A percentile compares a stretch with the other conserved stretches of the same genome.
phyloP scores from a whole-genome alignment of 2,329 filamentous ascomycete genomes.

The Pseudogymnoascus pannorum region DNA sequence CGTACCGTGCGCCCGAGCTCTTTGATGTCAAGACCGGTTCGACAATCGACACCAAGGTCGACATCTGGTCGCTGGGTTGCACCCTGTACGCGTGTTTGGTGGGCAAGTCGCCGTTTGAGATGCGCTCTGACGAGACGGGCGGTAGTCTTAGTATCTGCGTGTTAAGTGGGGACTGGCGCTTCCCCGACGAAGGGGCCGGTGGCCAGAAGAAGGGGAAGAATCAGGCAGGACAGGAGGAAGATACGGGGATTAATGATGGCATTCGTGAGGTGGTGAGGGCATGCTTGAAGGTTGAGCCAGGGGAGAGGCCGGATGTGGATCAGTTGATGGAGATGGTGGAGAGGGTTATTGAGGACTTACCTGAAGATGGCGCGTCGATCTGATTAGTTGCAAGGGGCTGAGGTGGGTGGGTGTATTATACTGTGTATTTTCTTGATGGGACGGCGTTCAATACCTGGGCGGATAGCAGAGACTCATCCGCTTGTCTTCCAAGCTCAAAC shows the following conservation, averaged over 20 bases:
- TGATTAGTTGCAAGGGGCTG: neutral
- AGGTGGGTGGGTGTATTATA: neutral
- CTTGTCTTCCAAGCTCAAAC: neutral
- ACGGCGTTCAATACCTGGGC: neutral
- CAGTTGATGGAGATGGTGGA: conserved; percentile 77
- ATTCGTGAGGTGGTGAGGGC: conserved; percentile 82
- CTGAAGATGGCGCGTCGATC: conserved; percentile 45
- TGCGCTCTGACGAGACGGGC: conserved; percentile 90
- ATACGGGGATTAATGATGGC: conserved; percentile 61
- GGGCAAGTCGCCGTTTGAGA: conserved; percentile 94
- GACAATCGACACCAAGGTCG: conserved; percentile 89
- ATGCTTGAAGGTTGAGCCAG: conserved; percentile 80
- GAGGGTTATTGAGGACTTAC: conserved; percentile 58
- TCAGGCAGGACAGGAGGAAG: conserved; percentile 26
- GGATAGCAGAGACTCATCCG: neutral
- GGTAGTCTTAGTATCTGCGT: conserved; percentile 90
- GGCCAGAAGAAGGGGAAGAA: conserved; percentile 35
- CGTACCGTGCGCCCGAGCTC: conserved; percentile 92
- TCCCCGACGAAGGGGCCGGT: conserved; percentile 74
- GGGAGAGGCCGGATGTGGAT: conserved; percentile 79
- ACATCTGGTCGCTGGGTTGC: conserved; percentile 96
- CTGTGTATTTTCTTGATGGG: conserved; percentile 8
- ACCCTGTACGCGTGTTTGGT: conserved; percentile 96
- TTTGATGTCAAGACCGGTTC: conserved; percentile 95
- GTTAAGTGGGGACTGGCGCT: conserved; percentile 89